phyloP scores from a whole-genome alignment of 139 green algal genomes.

The Pleodorina starrii region DNA sequence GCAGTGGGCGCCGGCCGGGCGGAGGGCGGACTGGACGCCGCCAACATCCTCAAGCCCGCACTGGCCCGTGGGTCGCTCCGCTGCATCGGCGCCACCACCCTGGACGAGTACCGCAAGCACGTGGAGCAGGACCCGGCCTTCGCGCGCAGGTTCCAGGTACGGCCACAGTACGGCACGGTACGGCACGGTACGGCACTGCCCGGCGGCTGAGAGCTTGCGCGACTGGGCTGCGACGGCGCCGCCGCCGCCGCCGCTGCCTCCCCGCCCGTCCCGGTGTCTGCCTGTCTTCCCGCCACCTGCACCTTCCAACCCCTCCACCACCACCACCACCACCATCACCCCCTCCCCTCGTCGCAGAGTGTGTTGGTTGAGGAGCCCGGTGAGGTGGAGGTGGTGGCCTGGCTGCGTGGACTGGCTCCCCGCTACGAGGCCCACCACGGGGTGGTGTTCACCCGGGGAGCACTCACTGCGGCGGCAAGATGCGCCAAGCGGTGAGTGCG shows the following conservation, averaged over 20 bases:
- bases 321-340: no score
- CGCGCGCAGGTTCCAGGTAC: slow-evolving; percentile 86
- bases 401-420: slow-evolving; percentile 82
- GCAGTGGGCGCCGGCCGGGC: slow-evolving; percentile 71
- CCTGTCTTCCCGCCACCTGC: neutral
- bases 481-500: slow-evolving; percentile 60
- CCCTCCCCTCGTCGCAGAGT: no score
- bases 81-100: slow-evolving; percentile 91
- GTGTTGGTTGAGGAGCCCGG: slow-evolving; percentile 88
- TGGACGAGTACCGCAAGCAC: slow-evolving; percentile 92
- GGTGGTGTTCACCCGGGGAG: slow-evolving; percentile 77
- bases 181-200: no score
- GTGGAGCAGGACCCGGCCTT: slow-evolving; percentile 93
- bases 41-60: slow-evolving; percentile 91
- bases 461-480: slow-evolving; percentile 79
- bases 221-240: no score
- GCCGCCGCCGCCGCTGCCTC: neutral
- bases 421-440: slow-evolving; percentile 90
- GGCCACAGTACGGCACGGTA: no score
- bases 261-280: neutral
- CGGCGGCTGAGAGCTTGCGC: no score
- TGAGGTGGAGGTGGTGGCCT: slow-evolving; percentile 75
- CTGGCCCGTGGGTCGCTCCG: slow-evolving; percentile 80
- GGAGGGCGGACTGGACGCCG: slow-evolving; percentile 80
- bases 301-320: neutral